A percentile compares a stretch with the other conserved stretches of the same genome.
Conservation (phyloP, 306 rosid species). For the Styphnolobium japonicum region DNA sequence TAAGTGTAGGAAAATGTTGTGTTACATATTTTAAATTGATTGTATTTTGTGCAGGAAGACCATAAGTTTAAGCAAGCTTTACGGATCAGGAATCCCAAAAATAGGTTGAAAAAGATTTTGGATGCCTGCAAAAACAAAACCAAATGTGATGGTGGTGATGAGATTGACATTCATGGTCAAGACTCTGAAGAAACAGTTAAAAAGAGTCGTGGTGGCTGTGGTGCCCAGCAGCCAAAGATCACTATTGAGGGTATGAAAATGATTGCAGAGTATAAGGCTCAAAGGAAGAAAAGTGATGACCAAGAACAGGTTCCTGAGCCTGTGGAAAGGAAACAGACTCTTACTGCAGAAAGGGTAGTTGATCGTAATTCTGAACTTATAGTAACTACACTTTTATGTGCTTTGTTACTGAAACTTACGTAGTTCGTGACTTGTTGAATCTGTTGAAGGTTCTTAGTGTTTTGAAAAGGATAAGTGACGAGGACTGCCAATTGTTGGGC, state of each 20-base stretch:
- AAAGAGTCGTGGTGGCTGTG: constrained; percentile 96
- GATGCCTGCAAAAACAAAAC: constrained; percentile 88
- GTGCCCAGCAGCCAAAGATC: constrained; percentile 98
- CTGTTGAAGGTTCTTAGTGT: constrained; percentile 80
- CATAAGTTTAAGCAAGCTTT: constrained; percentile 90
- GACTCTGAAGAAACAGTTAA: constrained; percentile 73
- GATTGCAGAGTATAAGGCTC: constrained; percentile 84
- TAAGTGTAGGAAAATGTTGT: not conserved
- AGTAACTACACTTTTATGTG: constrained; percentile 8
- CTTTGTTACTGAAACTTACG: not conserved
- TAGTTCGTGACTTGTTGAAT: constrained; percentile 20
- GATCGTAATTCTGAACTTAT: constrained; percentile 14
- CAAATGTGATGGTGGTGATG: constrained; percentile 99
- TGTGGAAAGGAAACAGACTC: constrained; percentile 94
- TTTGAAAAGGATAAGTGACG: constrained; percentile 88
- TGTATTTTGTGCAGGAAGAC: constrained; percentile 58
- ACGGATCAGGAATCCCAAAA: constrained; percentile 82
- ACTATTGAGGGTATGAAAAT: constrained; percentile 92
- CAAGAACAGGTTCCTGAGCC: constrained; percentile 98
- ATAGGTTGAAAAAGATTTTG: constrained; percentile 71
- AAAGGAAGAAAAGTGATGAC: constrained; percentile 90
- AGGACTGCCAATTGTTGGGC: constrained; percentile 86
- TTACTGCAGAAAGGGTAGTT: constrained; percentile 86
- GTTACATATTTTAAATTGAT: constrained; percentile 3
- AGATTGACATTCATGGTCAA: constrained; percentile 67